Evolutionary conservation across 1,284 basidiomycete genomes (phyloP).

Genomic region (Trichosporon inkin): DNA sequence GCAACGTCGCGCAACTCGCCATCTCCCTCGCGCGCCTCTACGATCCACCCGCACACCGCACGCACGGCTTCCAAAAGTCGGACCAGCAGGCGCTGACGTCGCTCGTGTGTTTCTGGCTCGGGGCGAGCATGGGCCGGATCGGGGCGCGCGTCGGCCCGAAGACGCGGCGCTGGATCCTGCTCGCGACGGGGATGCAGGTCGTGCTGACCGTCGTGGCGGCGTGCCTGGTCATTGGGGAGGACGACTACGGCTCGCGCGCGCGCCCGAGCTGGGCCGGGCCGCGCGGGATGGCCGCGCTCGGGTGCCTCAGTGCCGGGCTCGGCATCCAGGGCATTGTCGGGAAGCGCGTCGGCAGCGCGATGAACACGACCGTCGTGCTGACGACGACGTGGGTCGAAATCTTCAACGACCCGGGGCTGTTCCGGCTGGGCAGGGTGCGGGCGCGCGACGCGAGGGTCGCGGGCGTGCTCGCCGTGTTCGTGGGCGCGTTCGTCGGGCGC

Average conservation of each 20-base stretch:
- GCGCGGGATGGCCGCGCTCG: slow-evolving; percentile 64
- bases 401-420: slow-evolving; percentile 70
- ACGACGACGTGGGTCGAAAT: slow-evolving; percentile 84
- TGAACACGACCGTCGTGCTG: slow-evolving; percentile 57
- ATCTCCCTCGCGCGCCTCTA: slow-evolving; percentile 64
- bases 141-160: slow-evolving; percentile 61
- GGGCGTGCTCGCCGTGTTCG: slow-evolving; percentile 63
- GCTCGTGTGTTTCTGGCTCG: slow-evolving; percentile 62
- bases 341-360: slow-evolving; percentile 69
- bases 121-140: slow-evolving; percentile 48
- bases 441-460: slow-evolving; percentile 69
- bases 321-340: slow-evolving; percentile 73
- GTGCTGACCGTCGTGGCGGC: slow-evolving; percentile 64
- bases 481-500: slow-evolving; percentile 70
- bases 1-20: slow-evolving; percentile 56
- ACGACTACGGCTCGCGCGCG: slow-evolving; percentile 46
- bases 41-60: slow-evolving; percentile 55
- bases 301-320: slow-evolving; percentile 70
- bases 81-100: slow-evolving; percentile 78
- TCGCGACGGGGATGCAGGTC: slow-evolving; percentile 67
- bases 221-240: slow-evolving; percentile 51
- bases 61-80: slow-evolving; percentile 61
- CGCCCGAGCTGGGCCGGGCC: slow-evolving; percentile 66
- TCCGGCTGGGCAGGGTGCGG: slow-evolving; percentile 54
- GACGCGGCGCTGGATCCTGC: slow-evolving; percentile 68